These are phyloP conservation scores for Epithele typhae DNA, from an alignment of 768 basidiomycete genomes.

Conservation along the genomic window DNA sequence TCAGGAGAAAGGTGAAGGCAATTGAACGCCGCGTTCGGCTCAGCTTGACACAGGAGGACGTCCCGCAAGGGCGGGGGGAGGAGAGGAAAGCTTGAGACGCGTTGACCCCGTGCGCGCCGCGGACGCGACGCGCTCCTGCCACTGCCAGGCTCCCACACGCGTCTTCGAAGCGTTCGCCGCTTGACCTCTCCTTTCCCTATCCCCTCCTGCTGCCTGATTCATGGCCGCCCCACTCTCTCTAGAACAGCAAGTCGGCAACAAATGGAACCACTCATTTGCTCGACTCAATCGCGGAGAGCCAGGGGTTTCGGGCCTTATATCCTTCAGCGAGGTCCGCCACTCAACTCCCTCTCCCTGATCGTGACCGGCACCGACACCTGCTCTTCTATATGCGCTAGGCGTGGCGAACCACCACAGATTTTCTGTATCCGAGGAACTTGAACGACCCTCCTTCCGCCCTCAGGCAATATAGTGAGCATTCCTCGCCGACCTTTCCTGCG, in stretches of 20 bases:
- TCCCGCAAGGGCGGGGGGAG: no score
- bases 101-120: no score
- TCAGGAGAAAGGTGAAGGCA: no score
- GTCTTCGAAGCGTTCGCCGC: no score
- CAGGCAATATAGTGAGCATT: slow-evolving; percentile 28
- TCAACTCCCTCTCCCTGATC: background rate
- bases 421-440: slow-evolving; percentile 53
- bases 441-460: slow-evolving; percentile 31
- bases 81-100: no score
- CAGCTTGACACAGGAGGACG: no score
- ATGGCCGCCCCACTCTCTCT: background rate
- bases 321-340: slow-evolving; percentile 52
- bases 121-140: no score
- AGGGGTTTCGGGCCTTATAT: slow-evolving; percentile 33
- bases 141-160: no score
- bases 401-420: slow-evolving; percentile 52
- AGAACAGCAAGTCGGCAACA: slow-evolving; percentile 14
- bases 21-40: no score
- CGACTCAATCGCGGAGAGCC: slow-evolving; percentile 26
- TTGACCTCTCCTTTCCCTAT: no score
- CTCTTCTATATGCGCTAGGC: slow-evolving; percentile 36
- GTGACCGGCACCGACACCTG: slow-evolving; percentile 3
- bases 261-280: slow-evolving; percentile 27
- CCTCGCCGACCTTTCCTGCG: no score
- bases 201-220: no score